Evolutionary conservation across 2,329 filamentous ascomycete species (phyloP), one percentile per base, ranked within the genome.

Genomic region (Fusarium solani-melongenae): DNA sequence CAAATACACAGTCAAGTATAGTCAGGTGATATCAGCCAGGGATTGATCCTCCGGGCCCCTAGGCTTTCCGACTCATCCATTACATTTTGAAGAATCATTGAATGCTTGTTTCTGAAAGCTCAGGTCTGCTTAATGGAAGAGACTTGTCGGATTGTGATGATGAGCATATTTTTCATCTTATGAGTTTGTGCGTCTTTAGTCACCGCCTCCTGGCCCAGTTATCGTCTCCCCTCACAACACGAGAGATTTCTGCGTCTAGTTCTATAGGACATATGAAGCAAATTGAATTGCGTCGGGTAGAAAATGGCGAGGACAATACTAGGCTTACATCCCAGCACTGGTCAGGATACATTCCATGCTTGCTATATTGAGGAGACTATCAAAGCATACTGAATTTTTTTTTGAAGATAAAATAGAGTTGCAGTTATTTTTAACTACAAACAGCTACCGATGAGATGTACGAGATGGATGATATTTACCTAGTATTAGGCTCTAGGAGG

Each of bases 401-500:
- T 46, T 24, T 6, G 14, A 17, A 2, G 14, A 24, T 24, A 22
- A 9, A 46, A 24, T 24, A 15, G 20, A 41, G 38, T 20, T 12
- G 38, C 7, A 44, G 15, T 3, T 9, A 24, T 15, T 1, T 24
- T 22, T 14, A 10, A 10, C 5, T 15, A 24, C 9, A 24, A 46
- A 2, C 2, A 9, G 10, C 5, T 5, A 3, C 22, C 2, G 0
- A 46, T 9, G 2, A 46, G 22, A 24, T 24, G 24, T 0, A 15
- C 1, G 0, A 0, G 2, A 46, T 24, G 5, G 14, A 24, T 24
- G 14, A 15, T 46, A 24, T 46, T 24, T 10, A 5, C 4, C 15
- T 22, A 14, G 20, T 9, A 44, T 46, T 15, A 4, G 41, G 11
- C 4, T 15, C 20, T 7, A 15, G 4, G 12, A 10, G 14, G 41